These are phyloP conservation scores for Fusarium luffae DNA, from an alignment of 2,329 filamentous ascomycete species.

Conservation along the genomic window DNA sequence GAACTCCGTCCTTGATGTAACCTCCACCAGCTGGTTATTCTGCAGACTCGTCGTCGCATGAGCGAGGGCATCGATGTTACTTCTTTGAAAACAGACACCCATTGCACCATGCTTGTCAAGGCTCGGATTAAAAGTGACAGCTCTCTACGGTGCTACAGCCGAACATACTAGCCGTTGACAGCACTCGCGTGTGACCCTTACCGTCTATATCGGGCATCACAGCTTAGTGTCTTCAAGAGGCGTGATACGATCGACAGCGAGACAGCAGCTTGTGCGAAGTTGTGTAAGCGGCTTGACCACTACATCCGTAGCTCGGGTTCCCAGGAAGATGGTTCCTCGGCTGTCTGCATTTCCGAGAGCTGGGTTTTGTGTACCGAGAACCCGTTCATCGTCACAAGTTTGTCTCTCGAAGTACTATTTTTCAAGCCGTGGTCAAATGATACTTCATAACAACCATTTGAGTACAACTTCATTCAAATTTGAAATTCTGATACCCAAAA, in stretches of 20 bases:
- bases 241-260: conserved; percentile 37
- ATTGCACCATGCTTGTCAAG: background rate
- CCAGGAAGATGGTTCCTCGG: conserved; percentile 36
- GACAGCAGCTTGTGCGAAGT: conserved; percentile 34
- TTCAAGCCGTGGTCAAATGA: background rate
- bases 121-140: conserved; percentile 23
- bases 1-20: conserved; percentile 27
- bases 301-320: conserved; percentile 26
- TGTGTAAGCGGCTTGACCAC: conserved; percentile 41
- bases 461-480: background rate
- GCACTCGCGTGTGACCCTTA: conserved; percentile 27
- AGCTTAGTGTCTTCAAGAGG: conserved; percentile 23
- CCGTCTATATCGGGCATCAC: conserved; percentile 30
- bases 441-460: background rate
- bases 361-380: conserved; percentile 18
- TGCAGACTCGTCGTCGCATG: conserved; percentile 1
- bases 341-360: conserved; percentile 24
- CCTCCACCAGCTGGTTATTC: conserved; percentile 21
- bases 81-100: background rate
- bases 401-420: background rate
- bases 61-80: conserved; percentile 9
- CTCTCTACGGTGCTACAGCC: conserved; percentile 23
- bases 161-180: conserved; percentile 25
- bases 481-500: conserved; percentile 11
- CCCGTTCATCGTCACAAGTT: background rate